Conservation (phyloP, 768 basidiomycete species). For the Holtermanniella nyarrowii region DNA sequence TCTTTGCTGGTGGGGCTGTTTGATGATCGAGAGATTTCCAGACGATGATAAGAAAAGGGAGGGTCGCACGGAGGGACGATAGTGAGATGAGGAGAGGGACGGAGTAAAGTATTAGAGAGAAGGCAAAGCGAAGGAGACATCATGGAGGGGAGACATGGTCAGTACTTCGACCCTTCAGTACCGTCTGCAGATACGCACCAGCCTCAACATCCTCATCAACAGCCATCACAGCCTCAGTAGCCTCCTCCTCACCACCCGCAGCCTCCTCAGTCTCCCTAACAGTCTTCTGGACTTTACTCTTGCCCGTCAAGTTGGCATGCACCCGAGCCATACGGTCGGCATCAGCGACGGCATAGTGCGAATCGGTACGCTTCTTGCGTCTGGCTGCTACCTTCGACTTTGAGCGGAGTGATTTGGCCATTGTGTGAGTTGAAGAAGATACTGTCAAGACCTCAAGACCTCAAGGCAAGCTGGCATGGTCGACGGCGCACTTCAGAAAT, state of each 20-base stretch:
- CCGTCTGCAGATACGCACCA: constrained; percentile 9
- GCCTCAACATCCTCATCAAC: constrained; percentile 4
- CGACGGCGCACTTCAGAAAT: neutral
- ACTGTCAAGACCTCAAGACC: neutral
- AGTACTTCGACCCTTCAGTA: constrained; percentile 15
- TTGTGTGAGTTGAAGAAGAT: constrained; percentile 8
- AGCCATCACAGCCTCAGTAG: constrained; percentile 20
- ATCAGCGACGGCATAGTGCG: constrained; percentile 33
- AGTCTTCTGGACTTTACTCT: constrained; percentile 31
- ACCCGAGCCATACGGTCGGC: constrained; percentile 29
- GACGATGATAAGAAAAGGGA: neutral
- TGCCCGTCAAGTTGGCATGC: constrained; percentile 22
- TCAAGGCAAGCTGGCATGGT: neutral
- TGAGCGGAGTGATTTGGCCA: constrained; percentile 40
- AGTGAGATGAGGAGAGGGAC: too few relatives aligned
- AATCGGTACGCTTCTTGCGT: constrained; percentile 25
- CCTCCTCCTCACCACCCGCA: constrained; percentile 14
- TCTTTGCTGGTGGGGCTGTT: constrained; percentile 39
- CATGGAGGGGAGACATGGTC: neutral
- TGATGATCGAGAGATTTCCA: constrained; percentile 4
- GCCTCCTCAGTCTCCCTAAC: constrained; percentile 18
- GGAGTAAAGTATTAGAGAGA: too few relatives aligned
- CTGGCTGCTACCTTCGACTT: constrained; percentile 33
- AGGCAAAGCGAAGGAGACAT: too few relatives aligned
- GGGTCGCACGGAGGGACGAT: too few relatives aligned